Base-by-base conservation (phyloP, 2,329 filamentous ascomycete species). In the Metarhizium sp. region DNA sequence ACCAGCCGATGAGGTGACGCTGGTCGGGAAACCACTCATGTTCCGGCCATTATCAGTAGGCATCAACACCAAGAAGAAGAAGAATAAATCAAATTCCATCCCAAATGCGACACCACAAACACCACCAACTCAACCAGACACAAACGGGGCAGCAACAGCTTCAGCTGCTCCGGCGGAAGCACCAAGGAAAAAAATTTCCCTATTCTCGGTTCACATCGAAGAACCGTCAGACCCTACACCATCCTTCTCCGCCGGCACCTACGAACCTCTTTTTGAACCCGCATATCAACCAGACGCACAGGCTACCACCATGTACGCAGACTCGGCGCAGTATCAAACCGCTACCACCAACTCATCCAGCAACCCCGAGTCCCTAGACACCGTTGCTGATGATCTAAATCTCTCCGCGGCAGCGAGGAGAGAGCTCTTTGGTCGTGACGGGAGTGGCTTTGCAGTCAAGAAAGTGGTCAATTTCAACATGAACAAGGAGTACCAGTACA, bases 11-110 rank as follows among this genome's bases (percentile, higher is more conserved):
- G 82, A 86, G 56, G 79, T 87, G 16, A 86, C 88, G 71, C 71
- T 88, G 14, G 80, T 86, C 2, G 88, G 88, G 20, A 94, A 92
- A 62, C 83, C 90, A 13, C 82, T 92, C 69, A 88, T 90, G 82
- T 96, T 97, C 70, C 88, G 86, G 66, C 92, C 92, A 3, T 75
- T 96, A 42, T 96, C 92, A 1, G 91, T 96, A 14, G 82, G 85
- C 16, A 80, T 89, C 58, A 90, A 87, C 59, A 78, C 84, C 34
- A 81, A 80, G 59, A 90, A 88, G 72, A 90, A 86, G 73, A 85
- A 80, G 64, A 74, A 76, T 11, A 59, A 52, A 14, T 55, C 59
- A 11, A 63, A 58, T 6, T 53, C 58, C 16, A 30, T 60, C 10
- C 18, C 57, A 10, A 38, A 54, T 8, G 32, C 51, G n/a, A 29